Percentiles rank a stretch among this genome's conserved stretches.
Conservation (phyloP, 2,329 filamentous ascomycete genomes). For the Conoideocrella luteorostrata region DNA sequence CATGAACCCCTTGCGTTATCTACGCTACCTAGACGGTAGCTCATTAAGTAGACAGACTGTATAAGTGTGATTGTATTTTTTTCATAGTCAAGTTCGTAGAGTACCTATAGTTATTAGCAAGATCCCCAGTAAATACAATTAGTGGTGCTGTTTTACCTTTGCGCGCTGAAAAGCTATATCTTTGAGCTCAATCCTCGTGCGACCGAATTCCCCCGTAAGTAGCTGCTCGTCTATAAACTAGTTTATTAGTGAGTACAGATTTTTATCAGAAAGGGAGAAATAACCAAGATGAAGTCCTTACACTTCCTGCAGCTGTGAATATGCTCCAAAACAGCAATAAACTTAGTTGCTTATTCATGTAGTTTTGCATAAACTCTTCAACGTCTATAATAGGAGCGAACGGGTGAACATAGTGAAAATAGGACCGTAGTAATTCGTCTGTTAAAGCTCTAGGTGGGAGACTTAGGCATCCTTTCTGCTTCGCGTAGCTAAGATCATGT, state of each 20-base stretch:
- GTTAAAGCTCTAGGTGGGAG: conserved; percentile 10
- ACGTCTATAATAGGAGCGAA: conserved; percentile 18
- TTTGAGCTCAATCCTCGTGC: conserved; percentile 10
- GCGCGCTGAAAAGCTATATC: conserved; percentile 9
- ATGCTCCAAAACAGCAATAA: conserved; percentile 23
- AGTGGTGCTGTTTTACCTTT: too few species aligned
- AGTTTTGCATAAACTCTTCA: conserved; percentile 12
- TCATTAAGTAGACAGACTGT: conserved; percentile 34
- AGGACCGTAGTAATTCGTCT: conserved; percentile 13
- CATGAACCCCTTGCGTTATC: conserved; percentile 35
- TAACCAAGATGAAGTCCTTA: too few species aligned
- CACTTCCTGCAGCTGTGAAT: conserved; percentile 22
- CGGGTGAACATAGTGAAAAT: conserved; percentile 21
- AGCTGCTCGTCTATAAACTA: conserved; percentile 10
- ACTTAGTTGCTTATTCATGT: conserved; percentile 10
- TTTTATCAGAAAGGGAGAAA: not conserved
- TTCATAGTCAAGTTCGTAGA: conserved; percentile 28
- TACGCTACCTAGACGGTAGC: conserved; percentile 34
- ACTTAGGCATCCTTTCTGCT: conserved; percentile 14
- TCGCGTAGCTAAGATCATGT: not conserved
- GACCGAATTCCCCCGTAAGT: conserved; percentile 3
- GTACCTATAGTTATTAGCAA: too few species aligned
- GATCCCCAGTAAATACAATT: too few species aligned
- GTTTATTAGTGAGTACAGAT: not conserved
- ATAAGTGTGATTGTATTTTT: conserved; percentile 32